A percentile compares a stretch with the other conserved stretches of the same genome.
Evolutionary conservation across 192 early-diverging fungal species (phyloP).

Genomic region (Thamnidium elegans): DNA sequence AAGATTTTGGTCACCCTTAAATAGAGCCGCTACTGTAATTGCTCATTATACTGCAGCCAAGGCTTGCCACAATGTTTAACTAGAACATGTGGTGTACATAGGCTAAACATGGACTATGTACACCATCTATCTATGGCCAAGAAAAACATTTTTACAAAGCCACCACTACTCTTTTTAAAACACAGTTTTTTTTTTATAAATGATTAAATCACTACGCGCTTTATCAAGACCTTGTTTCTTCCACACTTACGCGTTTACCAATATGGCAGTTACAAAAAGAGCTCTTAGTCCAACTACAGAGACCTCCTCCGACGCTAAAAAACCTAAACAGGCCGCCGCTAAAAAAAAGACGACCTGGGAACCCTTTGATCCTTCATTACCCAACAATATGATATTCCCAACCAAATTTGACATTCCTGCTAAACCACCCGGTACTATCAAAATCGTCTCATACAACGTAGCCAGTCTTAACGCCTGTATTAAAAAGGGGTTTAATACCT

Average conservation of each 20-base stretch:
- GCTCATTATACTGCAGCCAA: too few relatives aligned
- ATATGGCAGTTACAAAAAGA: not conserved
- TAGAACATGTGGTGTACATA: too few relatives aligned
- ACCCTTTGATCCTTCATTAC: constrained; percentile 38
- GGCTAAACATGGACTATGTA: too few relatives aligned
- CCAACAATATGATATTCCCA: constrained; percentile 68
- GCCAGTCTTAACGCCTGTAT: constrained; percentile 65
- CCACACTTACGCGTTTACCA: not conserved
- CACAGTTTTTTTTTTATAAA: too few relatives aligned
- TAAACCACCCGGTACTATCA: constrained; percentile 49
- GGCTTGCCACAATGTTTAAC: too few relatives aligned
- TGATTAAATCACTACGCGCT: too few relatives aligned
- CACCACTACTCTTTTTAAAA: too few relatives aligned
- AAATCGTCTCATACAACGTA: constrained; percentile 79
- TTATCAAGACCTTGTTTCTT: not conserved
- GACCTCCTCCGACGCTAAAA: not conserved
- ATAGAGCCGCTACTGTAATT: too few relatives aligned
- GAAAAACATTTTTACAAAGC: too few relatives aligned
- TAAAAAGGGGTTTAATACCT: constrained; percentile 78
- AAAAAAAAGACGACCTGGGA: constrained; percentile 9
- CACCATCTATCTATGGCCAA: too few relatives aligned
- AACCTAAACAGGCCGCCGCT: not conserved
- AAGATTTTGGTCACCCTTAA: too few relatives aligned
- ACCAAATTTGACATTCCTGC: constrained; percentile 49
- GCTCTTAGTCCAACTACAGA: not conserved